A percentile compares a stretch with the other conserved stretches of the same genome.
Conservation (phyloP, 2,329 filamentous ascomycete genomes). For the Phialemonium atrogriseum region DNA sequence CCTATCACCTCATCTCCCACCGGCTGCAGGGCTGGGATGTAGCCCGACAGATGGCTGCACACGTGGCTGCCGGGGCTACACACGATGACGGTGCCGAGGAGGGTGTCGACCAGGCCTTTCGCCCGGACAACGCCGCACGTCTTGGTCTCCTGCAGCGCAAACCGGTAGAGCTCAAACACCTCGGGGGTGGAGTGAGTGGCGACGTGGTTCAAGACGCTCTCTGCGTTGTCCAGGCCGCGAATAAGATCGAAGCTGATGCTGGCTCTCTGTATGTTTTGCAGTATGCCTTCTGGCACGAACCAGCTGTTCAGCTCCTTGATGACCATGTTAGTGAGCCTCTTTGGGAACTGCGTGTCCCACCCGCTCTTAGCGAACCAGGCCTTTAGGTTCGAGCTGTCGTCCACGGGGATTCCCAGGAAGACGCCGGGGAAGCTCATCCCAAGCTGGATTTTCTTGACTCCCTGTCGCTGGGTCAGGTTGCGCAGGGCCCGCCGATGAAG, state of each 20-base stretch:
- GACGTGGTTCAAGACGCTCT: slow-evolving; percentile 66
- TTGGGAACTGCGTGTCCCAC: slow-evolving; percentile 65
- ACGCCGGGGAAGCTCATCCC: slow-evolving; percentile 76
- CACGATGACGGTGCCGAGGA: slow-evolving; percentile 73
- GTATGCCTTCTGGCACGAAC: slow-evolving; percentile 68
- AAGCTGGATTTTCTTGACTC: slow-evolving; percentile 72
- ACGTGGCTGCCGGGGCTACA: slow-evolving; percentile 63
- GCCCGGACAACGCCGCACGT: slow-evolving; percentile 77
- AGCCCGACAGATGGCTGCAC: slow-evolving; percentile 58
- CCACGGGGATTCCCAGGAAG: slow-evolving; percentile 71
- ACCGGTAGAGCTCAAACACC: slow-evolving; percentile 69
- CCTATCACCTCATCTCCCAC: slow-evolving; percentile 45
- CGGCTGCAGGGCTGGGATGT: slow-evolving; percentile 60
- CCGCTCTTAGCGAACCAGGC: slow-evolving; percentile 88
- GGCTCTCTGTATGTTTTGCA: slow-evolving; percentile 62
- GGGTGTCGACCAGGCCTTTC: slow-evolving; percentile 57
- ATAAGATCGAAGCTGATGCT: slow-evolving; percentile 78
- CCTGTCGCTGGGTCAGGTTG: slow-evolving; percentile 59
- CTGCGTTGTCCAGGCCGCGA: slow-evolving; percentile 68
- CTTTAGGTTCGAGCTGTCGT: slow-evolving; percentile 36
- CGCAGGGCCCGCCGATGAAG: slow-evolving; percentile 80
- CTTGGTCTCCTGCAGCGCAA: slow-evolving; percentile 62
- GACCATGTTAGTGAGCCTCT: slow-evolving; percentile 56
- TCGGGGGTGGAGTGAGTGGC: slow-evolving; percentile 67
- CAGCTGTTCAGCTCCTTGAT: slow-evolving; percentile 66